Conservation (phyloP, 345 rosid genomes). For the Gossypium anomalum region DNA sequence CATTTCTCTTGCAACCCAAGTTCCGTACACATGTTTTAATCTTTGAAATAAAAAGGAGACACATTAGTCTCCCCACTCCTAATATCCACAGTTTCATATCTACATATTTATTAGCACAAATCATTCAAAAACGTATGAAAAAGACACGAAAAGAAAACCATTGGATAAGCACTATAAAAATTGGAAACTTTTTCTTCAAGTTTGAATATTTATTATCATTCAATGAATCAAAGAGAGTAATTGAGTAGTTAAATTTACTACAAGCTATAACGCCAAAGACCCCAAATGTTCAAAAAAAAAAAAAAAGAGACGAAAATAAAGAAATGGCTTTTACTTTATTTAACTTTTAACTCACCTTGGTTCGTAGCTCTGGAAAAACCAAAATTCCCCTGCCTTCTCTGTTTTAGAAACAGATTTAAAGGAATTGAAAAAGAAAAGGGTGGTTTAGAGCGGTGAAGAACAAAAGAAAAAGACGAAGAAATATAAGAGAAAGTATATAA, state of each 20-base stretch:
- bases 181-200: constrained; percentile 1
- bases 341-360: neutral
- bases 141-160: neutral
- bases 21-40: neutral
- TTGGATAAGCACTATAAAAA: neutral
- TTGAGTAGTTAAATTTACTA: neutral
- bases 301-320: neutral
- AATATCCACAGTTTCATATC: neutral
- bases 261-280: neutral
- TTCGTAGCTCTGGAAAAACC: neutral
- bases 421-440: neutral
- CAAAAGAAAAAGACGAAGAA: neutral
- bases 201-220: constrained; percentile 12
- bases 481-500: neutral
- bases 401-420: neutral
- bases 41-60: constrained; percentile 3
- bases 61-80: neutral
- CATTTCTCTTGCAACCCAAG: constrained; percentile 11
- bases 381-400: neutral
- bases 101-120: neutral
- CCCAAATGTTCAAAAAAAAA: neutral
- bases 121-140: neutral
- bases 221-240: neutral
- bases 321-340: neutral
- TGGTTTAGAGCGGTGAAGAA: neutral